Evolutionary conservation across 768 basidiomycete species (phyloP), one percentile per base, ranked within the genome.

Genomic region (Rhodosporidiobolus odoratus): DNA sequence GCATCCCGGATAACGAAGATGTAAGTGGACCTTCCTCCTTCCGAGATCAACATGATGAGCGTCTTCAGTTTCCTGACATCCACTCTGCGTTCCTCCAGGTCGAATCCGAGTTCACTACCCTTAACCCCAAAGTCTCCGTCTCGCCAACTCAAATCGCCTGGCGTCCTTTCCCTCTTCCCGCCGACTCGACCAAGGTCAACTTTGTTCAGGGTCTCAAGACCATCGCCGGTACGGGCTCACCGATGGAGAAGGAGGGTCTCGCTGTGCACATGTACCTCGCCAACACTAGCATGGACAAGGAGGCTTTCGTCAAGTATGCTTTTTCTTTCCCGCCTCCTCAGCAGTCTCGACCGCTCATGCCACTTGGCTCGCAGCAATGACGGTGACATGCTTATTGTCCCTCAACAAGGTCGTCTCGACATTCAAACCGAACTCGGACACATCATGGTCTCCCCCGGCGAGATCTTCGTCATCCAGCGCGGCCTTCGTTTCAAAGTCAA

Each of bases 401-500:
- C 87, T 15, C 84, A 87, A 76, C 82, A 84, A 75, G 87, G 87
- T 9, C 81, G 86, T 19, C 79, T 88, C 71, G 86, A 88, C 76
- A 84, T 89, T 50, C 86, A 87, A 78, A 88, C 87, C 3, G 87
- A 89, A 78, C 84, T 86, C 69, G 87, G 87, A 62, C 85, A 83
- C 37, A 37, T 70, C 12, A 72, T 76, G 71, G 73, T 74, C 54
- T 8, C 84, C 17, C 84, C 86, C 27, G 88, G 88, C 16, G 88
- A 89, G 77, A 78, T 88, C 30, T 81, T 83, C 27, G 86, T 88
- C 61, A 84, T 88, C 67, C 86, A 86, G 76, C 83, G 86, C 7
- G 87, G 87, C 2, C 84, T 88, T 75, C 84, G 85, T 77, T 87
- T 86, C 82, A 87, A 85, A 82, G 86, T 86, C 57, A 43, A 43